phyloP scores from a whole-genome alignment of 73 alveolate genomes.

The Uronychia binucleata region DNA sequence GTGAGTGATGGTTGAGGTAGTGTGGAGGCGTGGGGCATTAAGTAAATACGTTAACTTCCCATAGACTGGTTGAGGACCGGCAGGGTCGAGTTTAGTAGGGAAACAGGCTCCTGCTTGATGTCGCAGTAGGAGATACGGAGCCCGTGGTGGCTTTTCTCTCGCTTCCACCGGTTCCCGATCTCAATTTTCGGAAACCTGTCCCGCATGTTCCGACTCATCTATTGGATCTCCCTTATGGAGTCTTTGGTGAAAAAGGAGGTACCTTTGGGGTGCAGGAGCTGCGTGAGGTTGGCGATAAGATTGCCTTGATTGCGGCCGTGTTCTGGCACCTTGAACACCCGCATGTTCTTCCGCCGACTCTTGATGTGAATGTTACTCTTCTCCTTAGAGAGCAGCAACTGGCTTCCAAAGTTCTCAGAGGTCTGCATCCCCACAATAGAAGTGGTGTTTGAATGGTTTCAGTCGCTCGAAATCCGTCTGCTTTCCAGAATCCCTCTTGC shows the following conservation, averaged over 20 bases:
- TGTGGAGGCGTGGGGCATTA: too few species aligned
- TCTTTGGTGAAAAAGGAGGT: neutral
- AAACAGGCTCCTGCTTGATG: too few species aligned
- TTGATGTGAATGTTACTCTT: neutral
- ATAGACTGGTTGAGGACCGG: too few species aligned
- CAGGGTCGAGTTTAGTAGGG: too few species aligned
- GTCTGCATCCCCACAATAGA: too few species aligned
- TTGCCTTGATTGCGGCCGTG: neutral
- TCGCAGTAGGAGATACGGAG: too few species aligned
- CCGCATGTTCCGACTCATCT: neutral
- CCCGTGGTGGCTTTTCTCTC: too few species aligned
- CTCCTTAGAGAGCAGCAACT: neutral
- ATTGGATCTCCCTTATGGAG: neutral
- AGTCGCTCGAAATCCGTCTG: neutral
- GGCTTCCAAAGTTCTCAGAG: too few species aligned
- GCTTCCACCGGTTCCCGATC: neutral
- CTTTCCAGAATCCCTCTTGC: neutral
- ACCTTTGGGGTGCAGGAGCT: neutral
- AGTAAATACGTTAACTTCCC: too few species aligned
- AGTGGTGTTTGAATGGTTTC: too few species aligned
- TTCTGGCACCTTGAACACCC: neutral
- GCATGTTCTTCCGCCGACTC: neutral
- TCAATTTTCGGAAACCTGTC: neutral
- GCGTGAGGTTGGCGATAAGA: neutral
- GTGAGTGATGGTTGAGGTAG: too few species aligned